phyloP scores from a whole-genome alignment of 169 alveolate genomes.

The Toxoplasma gondii region DNA sequence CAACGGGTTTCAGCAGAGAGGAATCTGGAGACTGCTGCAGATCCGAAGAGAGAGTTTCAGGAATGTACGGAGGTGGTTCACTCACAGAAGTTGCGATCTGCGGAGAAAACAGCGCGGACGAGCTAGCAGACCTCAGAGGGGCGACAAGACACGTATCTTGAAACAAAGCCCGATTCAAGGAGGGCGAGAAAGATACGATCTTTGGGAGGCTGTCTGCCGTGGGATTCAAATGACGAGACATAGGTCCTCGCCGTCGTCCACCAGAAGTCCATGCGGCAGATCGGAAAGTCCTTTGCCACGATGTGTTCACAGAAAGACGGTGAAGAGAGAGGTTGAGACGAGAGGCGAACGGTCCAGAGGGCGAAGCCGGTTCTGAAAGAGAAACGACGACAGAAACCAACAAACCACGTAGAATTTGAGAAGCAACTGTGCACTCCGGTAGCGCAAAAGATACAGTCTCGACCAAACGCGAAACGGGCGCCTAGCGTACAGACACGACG shows the following conservation, averaged over 20 bases:
- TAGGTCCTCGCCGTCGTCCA: not conserved
- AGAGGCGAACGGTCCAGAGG: conserved; percentile 4
- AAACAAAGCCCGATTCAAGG: not conserved
- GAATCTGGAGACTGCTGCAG: not conserved
- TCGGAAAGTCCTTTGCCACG: conserved; percentile 21
- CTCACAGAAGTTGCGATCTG: not conserved
- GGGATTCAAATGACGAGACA: not conserved
- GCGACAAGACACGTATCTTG: conserved; percentile 14
- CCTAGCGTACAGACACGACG: no score
- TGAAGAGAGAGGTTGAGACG: conserved; percentile 37
- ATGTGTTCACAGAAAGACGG: conserved; percentile 6
- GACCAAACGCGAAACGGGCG: no score
- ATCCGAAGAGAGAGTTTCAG: not conserved
- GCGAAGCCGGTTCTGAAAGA: not conserved
- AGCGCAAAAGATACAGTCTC: not conserved
- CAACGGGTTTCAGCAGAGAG: not conserved
- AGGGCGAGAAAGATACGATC: conserved; percentile 35
- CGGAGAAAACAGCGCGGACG: not conserved
- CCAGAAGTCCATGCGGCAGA: not conserved
- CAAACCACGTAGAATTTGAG: not conserved
- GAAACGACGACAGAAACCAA: not conserved
- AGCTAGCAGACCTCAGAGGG: not conserved
- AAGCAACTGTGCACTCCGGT: not conserved
- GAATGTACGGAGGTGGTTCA: not conserved
- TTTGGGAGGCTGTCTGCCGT: not conserved